These are phyloP conservation scores for Teratosphaeria destructans DNA, from an alignment of 2,329 filamentous ascomycete genomes.

Conservation along the genomic window DNA sequence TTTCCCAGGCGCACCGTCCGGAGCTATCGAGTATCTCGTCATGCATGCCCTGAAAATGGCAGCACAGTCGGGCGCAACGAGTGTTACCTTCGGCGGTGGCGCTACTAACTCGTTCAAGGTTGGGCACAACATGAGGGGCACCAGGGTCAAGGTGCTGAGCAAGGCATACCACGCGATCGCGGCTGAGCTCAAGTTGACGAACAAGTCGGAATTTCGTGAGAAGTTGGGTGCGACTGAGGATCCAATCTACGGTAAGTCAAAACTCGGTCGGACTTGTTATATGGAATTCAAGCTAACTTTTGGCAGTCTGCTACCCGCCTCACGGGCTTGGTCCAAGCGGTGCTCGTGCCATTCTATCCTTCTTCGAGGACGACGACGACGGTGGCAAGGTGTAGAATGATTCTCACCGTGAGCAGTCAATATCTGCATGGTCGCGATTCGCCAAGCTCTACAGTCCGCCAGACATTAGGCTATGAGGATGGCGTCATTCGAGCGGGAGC, in stretches of 20 bases:
- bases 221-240: slow-evolving; percentile 83
- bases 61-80: slow-evolving; percentile 47
- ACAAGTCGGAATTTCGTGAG: slow-evolving; percentile 81
- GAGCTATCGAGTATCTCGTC: slow-evolving; percentile 76
- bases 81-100: slow-evolving; percentile 79
- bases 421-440: slow-evolving; percentile 27
- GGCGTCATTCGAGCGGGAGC: not conserved
- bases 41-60: slow-evolving; percentile 57
- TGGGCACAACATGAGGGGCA: slow-evolving; percentile 70
- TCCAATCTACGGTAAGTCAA: slow-evolving; percentile 51
- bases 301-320: slow-evolving; percentile 68
- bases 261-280: not conserved
- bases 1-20: slow-evolving; percentile 77
- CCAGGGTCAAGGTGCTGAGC: slow-evolving; percentile 70
- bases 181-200: slow-evolving; percentile 68
- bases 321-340: slow-evolving; percentile 75
- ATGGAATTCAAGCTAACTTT: slow-evolving; percentile 5
- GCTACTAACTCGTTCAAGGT: slow-evolving; percentile 64
- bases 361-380: slow-evolving; percentile 63
- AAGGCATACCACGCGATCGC: slow-evolving; percentile 74
- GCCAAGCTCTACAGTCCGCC: not conserved
- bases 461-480: not conserved
- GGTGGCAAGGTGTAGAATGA: slow-evolving; percentile 14
- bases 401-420: slow-evolving; percentile 28
- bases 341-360: slow-evolving; percentile 75